Base-by-base conservation (phyloP, 202 grass and related monocot genomes). In the Dendrocalamus latiflorus region DNA sequence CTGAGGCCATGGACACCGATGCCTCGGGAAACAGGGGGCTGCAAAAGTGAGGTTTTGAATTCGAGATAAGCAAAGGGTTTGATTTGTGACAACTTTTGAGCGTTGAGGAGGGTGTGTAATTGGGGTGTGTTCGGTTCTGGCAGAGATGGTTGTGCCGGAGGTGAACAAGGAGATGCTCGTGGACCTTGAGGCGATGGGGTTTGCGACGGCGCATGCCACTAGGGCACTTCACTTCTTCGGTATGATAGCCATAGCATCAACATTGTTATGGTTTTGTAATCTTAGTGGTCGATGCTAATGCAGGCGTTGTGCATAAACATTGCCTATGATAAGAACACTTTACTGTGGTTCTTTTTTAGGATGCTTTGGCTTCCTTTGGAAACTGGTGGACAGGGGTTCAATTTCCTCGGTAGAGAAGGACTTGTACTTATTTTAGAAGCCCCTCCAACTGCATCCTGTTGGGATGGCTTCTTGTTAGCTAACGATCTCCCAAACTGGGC, bases 221-320 rank as follows among this genome's bases (percentile, higher is more conserved):
- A 94, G 93, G 86, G 93, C 93, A 30, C 96, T 99, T 88, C 96
- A 94, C 77, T 99, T 91, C 86, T 99, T 91, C 3, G 91, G 96
- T 96, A 86, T 68, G 59, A 8, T 72, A 66, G 6, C 6, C 11
- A 57, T 57, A 71, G 8, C 12, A 9, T 83, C 22, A 8, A 34
- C 16, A 66, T 7, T 34, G 13, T 25, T 57, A 61, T 30, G 11
- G 3, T 51, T 41, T 24, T 76, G 28, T 9, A 45, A 41, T 47
- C 4, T 13, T 28, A 37, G 41, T 48, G 67, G 37, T 63, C 0
- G 51, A 50, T 44, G 17, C 55, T 61, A 9, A 28, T 34, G 9
- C 9, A n/a, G n/a, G n/a, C 57, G 48, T 43, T 63, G 22, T 47
- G 14, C 6, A 13, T 62, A 34, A n/a, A 14, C 25, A 63, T 63